Percentiles rank a stretch among this genome's conserved stretches.
phyloP scores from a whole-genome alignment of 495 filamentous ascomycete genomes.

The Neurospora sp. region DNA sequence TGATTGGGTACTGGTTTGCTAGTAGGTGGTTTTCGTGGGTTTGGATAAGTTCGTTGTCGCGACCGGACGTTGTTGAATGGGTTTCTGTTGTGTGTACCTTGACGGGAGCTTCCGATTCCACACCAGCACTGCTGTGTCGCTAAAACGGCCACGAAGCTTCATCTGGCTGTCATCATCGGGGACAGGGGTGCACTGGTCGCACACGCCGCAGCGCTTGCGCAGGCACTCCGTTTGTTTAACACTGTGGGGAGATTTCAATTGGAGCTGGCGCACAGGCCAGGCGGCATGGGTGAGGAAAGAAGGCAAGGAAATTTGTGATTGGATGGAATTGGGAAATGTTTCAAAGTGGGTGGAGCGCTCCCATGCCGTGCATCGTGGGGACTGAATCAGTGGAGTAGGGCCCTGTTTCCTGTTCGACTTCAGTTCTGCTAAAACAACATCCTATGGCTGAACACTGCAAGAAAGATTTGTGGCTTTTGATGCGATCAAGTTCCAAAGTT shows the following conservation, averaged over 20 bases:
- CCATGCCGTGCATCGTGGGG: background rate
- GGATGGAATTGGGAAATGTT: background rate
- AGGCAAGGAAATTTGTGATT: background rate
- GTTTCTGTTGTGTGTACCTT: too few species aligned
- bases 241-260: background rate
- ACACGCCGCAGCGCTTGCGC: background rate
- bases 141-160: conserved; percentile 29
- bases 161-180: conserved; percentile 8
- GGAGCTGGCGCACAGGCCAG: background rate
- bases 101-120: conserved; percentile 1
- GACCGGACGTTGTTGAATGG: background rate
- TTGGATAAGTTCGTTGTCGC: background rate
- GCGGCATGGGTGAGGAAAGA: background rate
- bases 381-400: background rate
- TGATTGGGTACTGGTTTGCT: background rate
- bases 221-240: background rate
- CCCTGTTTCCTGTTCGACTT: background rate
- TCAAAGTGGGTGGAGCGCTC: background rate
- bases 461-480: background rate
- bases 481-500: background rate
- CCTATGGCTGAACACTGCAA: background rate
- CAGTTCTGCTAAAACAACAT: background rate
- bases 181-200: background rate
- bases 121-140: background rate
- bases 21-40: background rate